A percentile compares a stretch with the other conserved stretches of the same genome.
phyloP scores from a whole-genome alignment of 768 basidiomycete genomes.

The Artomyces pyxidatus region DNA sequence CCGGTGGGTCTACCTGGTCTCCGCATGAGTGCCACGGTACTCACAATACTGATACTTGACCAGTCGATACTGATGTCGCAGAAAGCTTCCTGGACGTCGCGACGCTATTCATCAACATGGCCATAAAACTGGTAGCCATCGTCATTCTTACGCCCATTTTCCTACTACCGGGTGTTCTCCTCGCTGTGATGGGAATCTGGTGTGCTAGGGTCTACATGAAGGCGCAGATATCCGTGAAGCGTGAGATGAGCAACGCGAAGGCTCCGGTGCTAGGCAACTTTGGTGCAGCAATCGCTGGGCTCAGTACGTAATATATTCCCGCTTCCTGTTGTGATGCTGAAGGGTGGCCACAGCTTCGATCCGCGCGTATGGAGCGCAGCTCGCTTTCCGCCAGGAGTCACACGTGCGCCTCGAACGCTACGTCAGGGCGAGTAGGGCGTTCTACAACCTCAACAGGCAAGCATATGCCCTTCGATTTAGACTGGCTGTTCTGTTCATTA shows the following conservation, averaged over 20 bases:
- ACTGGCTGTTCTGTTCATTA: too few relatives aligned
- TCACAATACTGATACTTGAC: neutral
- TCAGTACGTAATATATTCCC: too few relatives aligned
- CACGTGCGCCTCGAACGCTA: slow-evolving; percentile 40
- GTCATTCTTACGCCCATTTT: slow-evolving; percentile 30
- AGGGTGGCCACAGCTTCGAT: slow-evolving; percentile 31
- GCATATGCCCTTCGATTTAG: too few relatives aligned
- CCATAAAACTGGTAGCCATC: slow-evolving; percentile 25
- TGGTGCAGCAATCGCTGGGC: slow-evolving; percentile 41
- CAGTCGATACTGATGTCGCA: slow-evolving; percentile 29
- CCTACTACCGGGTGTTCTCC: slow-evolving; percentile 28
- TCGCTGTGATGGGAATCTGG: slow-evolving; percentile 31
- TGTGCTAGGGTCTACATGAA: slow-evolving; percentile 45
- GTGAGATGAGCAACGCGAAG: slow-evolving; percentile 44
- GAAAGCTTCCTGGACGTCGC: slow-evolving; percentile 19
- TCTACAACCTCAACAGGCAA: slow-evolving; percentile 44
- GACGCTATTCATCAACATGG: slow-evolving; percentile 26
- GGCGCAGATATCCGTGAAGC: slow-evolving; percentile 48
- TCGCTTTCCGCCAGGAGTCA: slow-evolving; percentile 33
- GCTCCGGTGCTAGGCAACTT: slow-evolving; percentile 44
- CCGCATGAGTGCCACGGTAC: too few relatives aligned
- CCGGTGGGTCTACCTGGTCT: slow-evolving; percentile 20
- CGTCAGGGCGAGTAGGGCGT: slow-evolving; percentile 29
- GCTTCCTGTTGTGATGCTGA: neutral
- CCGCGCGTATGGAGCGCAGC: slow-evolving; percentile 48